phyloP scores from a whole-genome alignment of 495 filamentous ascomycete genomes.

The Cudoniella acicularis region DNA sequence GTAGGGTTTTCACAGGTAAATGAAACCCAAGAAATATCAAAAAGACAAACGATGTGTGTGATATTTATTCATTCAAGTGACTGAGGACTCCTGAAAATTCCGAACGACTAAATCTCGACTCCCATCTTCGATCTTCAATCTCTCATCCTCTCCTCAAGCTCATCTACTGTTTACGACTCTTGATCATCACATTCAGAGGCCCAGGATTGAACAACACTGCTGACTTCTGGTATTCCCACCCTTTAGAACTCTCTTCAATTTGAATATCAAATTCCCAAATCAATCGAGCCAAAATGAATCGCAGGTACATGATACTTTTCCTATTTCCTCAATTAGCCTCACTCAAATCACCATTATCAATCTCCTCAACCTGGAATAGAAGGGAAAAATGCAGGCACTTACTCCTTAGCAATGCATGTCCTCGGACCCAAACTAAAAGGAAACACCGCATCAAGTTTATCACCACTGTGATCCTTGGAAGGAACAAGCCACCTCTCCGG shows the following conservation, averaged over 20 bases:
- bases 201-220: neutral
- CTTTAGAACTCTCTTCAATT: neutral
- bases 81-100: too few species aligned
- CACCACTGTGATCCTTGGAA: neutral
- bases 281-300: neutral
- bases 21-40: too few species aligned
- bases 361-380: too few species aligned
- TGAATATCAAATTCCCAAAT: neutral
- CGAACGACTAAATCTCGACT: too few species aligned
- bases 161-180: too few species aligned
- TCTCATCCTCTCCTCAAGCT: too few species aligned
- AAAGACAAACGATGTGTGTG: too few species aligned
- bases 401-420: neutral
- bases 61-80: too few species aligned
- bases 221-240: neutral
- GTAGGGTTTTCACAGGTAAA: too few species aligned
- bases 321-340: neutral
- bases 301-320: neutral
- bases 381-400: too few species aligned
- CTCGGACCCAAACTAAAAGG: neutral
- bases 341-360: neutral
- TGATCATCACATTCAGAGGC: neutral
- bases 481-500: constrained; percentile 41
- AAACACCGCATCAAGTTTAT: neutral
- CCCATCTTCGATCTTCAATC: too few species aligned